These are phyloP conservation scores for Closterium sp. DNA, from an alignment of 139 green algal species.

Conservation along the genomic window DNA sequence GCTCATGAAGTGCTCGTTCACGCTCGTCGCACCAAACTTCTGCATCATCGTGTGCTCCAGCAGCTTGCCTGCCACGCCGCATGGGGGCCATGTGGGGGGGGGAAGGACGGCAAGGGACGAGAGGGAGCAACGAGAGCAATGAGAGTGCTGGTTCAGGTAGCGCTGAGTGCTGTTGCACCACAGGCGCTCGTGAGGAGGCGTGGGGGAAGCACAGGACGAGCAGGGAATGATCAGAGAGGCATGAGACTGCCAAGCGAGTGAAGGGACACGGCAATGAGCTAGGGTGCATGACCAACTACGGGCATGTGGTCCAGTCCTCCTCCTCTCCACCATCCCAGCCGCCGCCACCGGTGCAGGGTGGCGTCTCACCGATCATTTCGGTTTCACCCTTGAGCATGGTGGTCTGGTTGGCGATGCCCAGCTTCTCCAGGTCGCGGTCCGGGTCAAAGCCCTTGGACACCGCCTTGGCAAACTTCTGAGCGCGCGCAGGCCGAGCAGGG, in stretches of 20 bases:
- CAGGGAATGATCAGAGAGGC: no score
- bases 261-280: no score
- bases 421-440: constrained; percentile 76
- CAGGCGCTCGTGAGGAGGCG: no score
- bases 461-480: constrained; percentile 87
- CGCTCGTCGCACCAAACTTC: constrained; percentile 83
- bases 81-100: no score
- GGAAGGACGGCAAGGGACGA: background rate
- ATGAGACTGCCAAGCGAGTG: no score
- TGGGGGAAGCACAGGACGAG: no score
- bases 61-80: constrained; percentile 74
- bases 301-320: no score
- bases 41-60: constrained; percentile 94
- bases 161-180: no score
- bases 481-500: no score
- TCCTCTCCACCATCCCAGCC: no score
- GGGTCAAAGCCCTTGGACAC: constrained; percentile 88
- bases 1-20: constrained; percentile 94
- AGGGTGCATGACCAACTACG: no score
- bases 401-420: constrained; percentile 99
- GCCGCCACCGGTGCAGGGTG: background rate
- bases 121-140: background rate
- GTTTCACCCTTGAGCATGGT: constrained; percentile 99
- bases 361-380: constrained; percentile 71
- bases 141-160: no score